Evolutionary conservation across 192 early-diverging fungal species (phyloP), one percentile per base, ranked within the genome.

Genomic region (Backusella tuberculispora): DNA sequence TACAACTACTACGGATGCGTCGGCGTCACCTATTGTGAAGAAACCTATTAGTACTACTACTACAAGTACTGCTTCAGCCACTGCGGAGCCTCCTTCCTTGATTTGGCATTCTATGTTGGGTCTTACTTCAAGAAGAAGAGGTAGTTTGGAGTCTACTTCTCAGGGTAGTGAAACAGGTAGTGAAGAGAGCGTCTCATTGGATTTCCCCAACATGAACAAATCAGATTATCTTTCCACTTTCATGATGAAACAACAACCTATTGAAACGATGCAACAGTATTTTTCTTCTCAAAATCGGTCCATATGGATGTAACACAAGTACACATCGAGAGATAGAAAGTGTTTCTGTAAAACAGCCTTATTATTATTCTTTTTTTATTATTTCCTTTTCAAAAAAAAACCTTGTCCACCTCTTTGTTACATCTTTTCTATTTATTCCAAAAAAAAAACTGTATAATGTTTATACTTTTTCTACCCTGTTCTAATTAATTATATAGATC

Each of bases 301-400:
- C 41, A 67, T 67, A 21, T 67, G 66, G 66, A 67, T 67, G 66
- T 67, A 67, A 67, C 66, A 67, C 66, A 67, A n/a, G 21, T 34
- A 34, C 29, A 34, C 29, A 34, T 34, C 29, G 29, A 34, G 29
- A 0, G 29, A 34, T 34, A 34, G 29, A 34, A 60, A 60, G 26
- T 60, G 53, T 60, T 60, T 60, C 53, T 60, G 53, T 60, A 60
- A 60, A 60, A 60, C 53, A 10, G 12, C 13, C 14, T 60, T 60
- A 60, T 60, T 60, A 60, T 60, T 60, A 60, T 24, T 60, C 21
- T 60, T 24, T 60, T 12, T 5, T 60, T 24, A 34, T 24, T 60
- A 13, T 26, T 60, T 60, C 53, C 26, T 56, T 24, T 56, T 24
- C 21, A 21, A 19, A n/a, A 56, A 34, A 34, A 24, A 56, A 50